Evolutionary conservation across 2,329 filamentous ascomycete genomes (phyloP).

Genomic region (Aspergillus pseudoglaucus): DNA sequence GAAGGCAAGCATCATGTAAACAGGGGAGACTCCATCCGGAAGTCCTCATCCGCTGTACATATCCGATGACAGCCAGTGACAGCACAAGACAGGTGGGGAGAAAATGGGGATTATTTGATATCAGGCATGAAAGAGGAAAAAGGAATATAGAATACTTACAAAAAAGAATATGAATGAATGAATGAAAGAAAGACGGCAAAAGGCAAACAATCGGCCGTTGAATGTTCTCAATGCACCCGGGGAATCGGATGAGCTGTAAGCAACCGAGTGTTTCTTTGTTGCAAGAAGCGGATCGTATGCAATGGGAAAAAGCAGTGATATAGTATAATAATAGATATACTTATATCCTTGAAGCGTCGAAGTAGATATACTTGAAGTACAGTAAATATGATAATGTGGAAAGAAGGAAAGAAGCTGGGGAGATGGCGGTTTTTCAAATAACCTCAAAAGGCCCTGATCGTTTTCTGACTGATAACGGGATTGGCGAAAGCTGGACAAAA

Average conservation of each 20-base stretch:
- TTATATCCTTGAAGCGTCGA: background rate
- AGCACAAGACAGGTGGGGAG: too few relatives aligned
- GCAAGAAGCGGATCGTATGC: background rate
- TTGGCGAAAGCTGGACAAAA: slow-evolving; percentile 3
- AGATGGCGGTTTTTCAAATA: background rate
- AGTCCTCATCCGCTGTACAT: background rate
- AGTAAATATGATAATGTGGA: background rate
- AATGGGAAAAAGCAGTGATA: background rate
- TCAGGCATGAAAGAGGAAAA: background rate
- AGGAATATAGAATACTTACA: too few relatives aligned
- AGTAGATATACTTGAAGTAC: background rate
- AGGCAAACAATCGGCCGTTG: background rate
- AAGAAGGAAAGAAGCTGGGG: background rate
- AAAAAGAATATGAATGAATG: background rate
- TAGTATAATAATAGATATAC: background rate
- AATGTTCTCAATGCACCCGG: background rate
- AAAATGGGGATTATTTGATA: background rate
- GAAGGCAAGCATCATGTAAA: too few relatives aligned
- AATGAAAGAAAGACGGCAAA: background rate
- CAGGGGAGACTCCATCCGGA: background rate
- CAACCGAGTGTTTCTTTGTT: background rate
- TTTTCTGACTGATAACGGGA: slow-evolving; percentile 1
- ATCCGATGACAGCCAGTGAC: background rate
- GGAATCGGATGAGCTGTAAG: background rate
- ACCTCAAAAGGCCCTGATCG: background rate